These are phyloP conservation scores for Nidula microcarpa DNA, from an alignment of 768 basidiomycete genomes.

Conservation along the genomic window DNA sequence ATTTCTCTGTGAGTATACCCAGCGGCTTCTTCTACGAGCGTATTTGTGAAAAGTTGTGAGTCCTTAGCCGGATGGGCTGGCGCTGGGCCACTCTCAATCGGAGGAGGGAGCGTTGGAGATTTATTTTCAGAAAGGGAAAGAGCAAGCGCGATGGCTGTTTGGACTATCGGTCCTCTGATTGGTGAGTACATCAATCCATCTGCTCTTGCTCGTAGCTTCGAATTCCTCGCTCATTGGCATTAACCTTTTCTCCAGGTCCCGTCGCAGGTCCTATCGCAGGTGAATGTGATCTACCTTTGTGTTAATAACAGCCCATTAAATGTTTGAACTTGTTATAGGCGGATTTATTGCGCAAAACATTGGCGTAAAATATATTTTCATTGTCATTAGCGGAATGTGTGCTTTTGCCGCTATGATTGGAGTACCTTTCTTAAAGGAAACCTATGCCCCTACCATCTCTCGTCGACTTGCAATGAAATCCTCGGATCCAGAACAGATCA, in stretches of 20 bases:
- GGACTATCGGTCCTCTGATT: slow-evolving; percentile 59
- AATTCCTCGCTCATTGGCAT: no score
- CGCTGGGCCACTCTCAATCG: slow-evolving; percentile 60
- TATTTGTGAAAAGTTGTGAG: neutral
- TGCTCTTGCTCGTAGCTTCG: no score
- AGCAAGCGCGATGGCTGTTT: slow-evolving; percentile 67
- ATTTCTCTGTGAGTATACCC: slow-evolving; percentile 50
- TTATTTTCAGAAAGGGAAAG: slow-evolving; percentile 55
- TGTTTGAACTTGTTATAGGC: slow-evolving; percentile 21
- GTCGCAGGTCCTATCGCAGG: slow-evolving; percentile 55
- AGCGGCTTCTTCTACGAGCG: neutral
- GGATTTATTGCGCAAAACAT: slow-evolving; percentile 60
- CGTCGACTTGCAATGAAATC: slow-evolving; percentile 33
- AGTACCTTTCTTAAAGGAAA: slow-evolving; percentile 66
- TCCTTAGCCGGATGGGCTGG: slow-evolving; percentile 58
- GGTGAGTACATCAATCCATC: slow-evolving; percentile 23
- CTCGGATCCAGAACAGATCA: slow-evolving; percentile 43
- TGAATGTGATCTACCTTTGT: neutral
- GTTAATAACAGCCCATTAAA: no score
- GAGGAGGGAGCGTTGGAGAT: slow-evolving; percentile 65
- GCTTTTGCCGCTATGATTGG: slow-evolving; percentile 42
- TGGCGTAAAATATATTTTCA: slow-evolving; percentile 62
- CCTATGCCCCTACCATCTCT: slow-evolving; percentile 71
- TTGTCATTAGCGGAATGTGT: slow-evolving; percentile 41
- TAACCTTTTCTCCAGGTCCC: slow-evolving; percentile 23